These are phyloP conservation scores for Betula pendula DNA, from an alignment of 306 rosid species.

Conservation along the genomic window DNA sequence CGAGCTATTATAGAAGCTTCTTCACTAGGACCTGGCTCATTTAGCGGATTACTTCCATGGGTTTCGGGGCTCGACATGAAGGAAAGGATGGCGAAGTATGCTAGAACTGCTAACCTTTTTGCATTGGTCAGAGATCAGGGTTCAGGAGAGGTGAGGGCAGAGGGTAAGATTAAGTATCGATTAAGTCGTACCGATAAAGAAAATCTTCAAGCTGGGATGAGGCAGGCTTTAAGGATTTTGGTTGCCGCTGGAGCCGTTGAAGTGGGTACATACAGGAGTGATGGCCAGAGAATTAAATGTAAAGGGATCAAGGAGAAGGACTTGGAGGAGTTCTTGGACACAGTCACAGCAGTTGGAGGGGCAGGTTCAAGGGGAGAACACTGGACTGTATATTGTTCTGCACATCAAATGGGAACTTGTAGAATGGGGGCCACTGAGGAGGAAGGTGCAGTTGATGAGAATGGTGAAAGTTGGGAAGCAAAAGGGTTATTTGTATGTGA, in stretches of 20 bases:
- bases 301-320: conserved; percentile 56
- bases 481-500: conserved; percentile 80
- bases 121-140: conserved; percentile 78
- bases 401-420: conserved; percentile 89
- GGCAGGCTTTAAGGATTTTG: conserved; percentile 73
- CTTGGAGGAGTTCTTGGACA: conserved; percentile 75
- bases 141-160: conserved; percentile 64
- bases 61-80: conserved; percentile 67
- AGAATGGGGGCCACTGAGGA: conserved; percentile 65
- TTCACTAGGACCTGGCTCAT: conserved; percentile 69
- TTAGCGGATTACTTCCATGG: conserved; percentile 73
- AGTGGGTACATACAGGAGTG: conserved; percentile 90
- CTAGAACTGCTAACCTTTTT: conserved; percentile 72
- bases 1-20: conserved; percentile 69
- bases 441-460: conserved; percentile 77
- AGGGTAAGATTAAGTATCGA: conserved; percentile 52
- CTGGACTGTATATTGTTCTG: conserved; percentile 59
- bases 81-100: conserved; percentile 60
- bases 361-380: conserved; percentile 54
- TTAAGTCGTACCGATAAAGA: conserved; percentile 60
- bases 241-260: conserved; percentile 88
- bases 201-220: conserved; percentile 56
- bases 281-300: conserved; percentile 77
- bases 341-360: conserved; percentile 54
- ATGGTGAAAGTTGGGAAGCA: conserved; percentile 95